A percentile compares a stretch with the other conserved stretches of the same genome.
Evolutionary conservation across 257 asterid species (phyloP).

Genomic region (Schizonepeta tenuifolia): DNA sequence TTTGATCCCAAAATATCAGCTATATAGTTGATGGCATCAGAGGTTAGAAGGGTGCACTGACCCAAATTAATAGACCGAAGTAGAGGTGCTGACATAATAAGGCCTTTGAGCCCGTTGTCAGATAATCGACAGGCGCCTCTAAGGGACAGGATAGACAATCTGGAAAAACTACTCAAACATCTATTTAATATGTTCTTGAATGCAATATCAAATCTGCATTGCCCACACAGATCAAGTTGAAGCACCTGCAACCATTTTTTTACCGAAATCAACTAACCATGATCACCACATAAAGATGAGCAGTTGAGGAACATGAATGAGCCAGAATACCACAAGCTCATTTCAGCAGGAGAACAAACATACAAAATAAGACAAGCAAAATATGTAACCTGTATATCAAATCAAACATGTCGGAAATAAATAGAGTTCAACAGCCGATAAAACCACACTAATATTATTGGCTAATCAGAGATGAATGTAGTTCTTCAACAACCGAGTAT

Average conservation of each 20-base stretch:
- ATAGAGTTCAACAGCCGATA: constrained; percentile 14
- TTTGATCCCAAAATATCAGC: constrained; percentile 65
- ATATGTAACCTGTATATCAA: constrained; percentile 3
- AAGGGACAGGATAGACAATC: constrained; percentile 60
- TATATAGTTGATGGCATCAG: constrained; percentile 47
- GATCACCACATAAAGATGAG: constrained; percentile 8
- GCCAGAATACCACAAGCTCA: neutral
- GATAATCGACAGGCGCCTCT: constrained; percentile 90
- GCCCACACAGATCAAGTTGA: constrained; percentile 87
- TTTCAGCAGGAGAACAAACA: neutral
- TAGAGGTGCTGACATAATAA: constrained; percentile 61
- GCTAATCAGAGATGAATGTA: neutral
- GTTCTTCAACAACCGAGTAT: constrained; percentile 1
- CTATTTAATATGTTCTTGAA: constrained; percentile 44
- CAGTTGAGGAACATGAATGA: neutral
- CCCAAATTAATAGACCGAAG: constrained; percentile 74
- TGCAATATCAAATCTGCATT: constrained; percentile 55
- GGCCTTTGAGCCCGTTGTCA: constrained; percentile 59
- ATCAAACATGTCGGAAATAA: constrained; percentile 2
- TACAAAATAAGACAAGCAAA: neutral
- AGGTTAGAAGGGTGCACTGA: constrained; percentile 74
- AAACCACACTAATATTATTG: constrained; percentile 8
- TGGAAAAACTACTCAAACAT: constrained; percentile 49
- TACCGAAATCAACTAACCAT: constrained; percentile 13
- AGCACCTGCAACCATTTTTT: constrained; percentile 67